Conservation (phyloP, 202 grass and related monocot genomes). For the Schoenoplectus triqueter region DNA sequence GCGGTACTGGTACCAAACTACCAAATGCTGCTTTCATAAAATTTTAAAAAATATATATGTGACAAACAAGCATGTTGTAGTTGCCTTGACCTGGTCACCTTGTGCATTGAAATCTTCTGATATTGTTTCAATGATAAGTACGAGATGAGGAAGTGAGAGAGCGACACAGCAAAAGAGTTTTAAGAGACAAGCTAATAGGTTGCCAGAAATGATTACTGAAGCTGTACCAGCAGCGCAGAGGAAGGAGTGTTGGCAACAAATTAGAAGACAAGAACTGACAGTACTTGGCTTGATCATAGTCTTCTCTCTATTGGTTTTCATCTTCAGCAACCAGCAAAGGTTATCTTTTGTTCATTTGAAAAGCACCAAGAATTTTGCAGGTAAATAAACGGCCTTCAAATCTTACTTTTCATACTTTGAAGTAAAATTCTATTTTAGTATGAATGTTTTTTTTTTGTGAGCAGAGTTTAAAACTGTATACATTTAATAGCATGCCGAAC, state of each 20-base stretch:
- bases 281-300: slow-evolving; percentile 29
- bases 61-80: background rate
- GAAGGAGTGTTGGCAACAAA: slow-evolving; percentile 7
- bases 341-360: background rate
- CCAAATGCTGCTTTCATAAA: background rate
- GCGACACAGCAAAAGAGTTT: background rate
- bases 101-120: background rate
- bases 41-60: background rate
- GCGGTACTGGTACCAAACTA: background rate
- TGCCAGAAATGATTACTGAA: background rate
- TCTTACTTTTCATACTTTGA: background rate
- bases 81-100: background rate
- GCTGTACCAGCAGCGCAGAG: background rate
- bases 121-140: background rate
- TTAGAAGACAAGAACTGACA: slow-evolving; percentile 12
- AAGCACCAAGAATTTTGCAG: background rate
- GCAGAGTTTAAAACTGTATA: background rate
- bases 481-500: background rate
- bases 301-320: slow-evolving; percentile 30
- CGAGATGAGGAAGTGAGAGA: background rate
- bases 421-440: background rate
- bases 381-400: background rate
- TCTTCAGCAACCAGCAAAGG: slow-evolving; percentile 30
- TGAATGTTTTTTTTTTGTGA: background rate
- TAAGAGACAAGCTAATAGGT: background rate